phyloP scores from a whole-genome alignment of 177 flowering plant genomes.

The Vitis hybrid region DNA sequence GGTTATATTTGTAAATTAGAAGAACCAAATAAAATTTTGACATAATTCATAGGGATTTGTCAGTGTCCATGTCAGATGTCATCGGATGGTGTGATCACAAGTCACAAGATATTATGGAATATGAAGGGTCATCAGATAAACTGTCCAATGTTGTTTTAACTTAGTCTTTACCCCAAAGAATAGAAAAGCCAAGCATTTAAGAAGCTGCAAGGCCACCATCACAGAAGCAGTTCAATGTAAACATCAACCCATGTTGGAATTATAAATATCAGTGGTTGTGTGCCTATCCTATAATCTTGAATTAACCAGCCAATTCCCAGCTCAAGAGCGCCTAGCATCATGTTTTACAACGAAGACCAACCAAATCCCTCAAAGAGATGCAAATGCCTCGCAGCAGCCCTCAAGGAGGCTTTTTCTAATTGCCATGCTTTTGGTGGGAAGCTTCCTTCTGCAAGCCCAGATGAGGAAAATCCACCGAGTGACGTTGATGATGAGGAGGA shows the following conservation, averaged over 20 bases:
- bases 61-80: too few relatives aligned
- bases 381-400: constrained; percentile 32
- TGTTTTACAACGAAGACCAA: constrained; percentile 43
- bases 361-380: constrained; percentile 38
- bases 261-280: too few relatives aligned
- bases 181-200: constrained; percentile 13
- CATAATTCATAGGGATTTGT: not conserved
- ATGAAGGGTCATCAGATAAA: not conserved
- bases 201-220: constrained; percentile 47
- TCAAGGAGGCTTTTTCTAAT: constrained; percentile 49
- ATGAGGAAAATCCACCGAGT: constrained; percentile 33
- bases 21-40: not conserved
- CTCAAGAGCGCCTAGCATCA: constrained; percentile 21
- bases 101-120: not conserved
- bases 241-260: not conserved
- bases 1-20: not conserved
- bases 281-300: not conserved
- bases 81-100: too few relatives aligned
- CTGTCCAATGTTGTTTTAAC: constrained; percentile 15
- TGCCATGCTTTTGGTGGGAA: constrained; percentile 33
- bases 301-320: constrained; percentile 2
- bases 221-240: constrained; percentile 7
- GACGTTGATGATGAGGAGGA: constrained; percentile 53
- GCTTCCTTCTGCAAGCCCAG: constrained; percentile 21
- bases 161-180: constrained; percentile 54